phyloP scores from a whole-genome alignment of 257 asterid species.

The Craterostigma plantagineum region DNA sequence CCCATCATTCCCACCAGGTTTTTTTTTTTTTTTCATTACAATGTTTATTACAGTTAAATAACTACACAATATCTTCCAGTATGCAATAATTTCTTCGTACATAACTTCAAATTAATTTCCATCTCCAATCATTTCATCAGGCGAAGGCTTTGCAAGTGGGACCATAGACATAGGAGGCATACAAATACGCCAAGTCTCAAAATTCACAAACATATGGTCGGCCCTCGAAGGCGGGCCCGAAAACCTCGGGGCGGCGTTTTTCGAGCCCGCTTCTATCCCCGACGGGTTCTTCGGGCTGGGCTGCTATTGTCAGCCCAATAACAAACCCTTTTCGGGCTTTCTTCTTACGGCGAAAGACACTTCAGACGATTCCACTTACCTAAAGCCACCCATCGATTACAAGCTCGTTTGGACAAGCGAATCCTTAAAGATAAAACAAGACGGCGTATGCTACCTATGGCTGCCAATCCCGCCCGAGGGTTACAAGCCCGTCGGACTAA shows the following conservation, averaged over 20 bases:
- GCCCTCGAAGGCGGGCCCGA: constrained; percentile 31
- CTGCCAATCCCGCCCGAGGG: constrained; percentile 63
- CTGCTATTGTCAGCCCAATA: constrained; percentile 54
- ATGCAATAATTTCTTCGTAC: too few relatives aligned
- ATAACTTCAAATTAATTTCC: too few relatives aligned
- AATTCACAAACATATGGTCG: constrained; percentile 21
- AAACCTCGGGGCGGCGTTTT: constrained; percentile 52
- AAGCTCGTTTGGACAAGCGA: constrained; percentile 24
- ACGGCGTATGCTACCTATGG: constrained; percentile 29
- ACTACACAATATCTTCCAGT: too few relatives aligned
- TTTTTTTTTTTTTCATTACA: too few relatives aligned
- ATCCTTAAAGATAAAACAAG: background rate
- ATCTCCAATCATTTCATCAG: constrained; percentile 10
- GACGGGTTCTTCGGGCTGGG: constrained; percentile 81
- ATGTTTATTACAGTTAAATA: too few relatives aligned
- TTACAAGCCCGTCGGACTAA: constrained; percentile 47
- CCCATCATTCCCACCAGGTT: too few relatives aligned
- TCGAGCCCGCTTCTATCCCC: constrained; percentile 57
- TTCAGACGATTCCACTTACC: constrained; percentile 17
- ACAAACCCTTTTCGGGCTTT: constrained; percentile 50
- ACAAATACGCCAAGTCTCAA: constrained; percentile 26
- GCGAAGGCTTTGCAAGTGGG: constrained; percentile 48
- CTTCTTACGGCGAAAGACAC: constrained; percentile 31
- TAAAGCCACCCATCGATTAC: constrained; percentile 51
- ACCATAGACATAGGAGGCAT: constrained; percentile 69